Evolutionary conservation across 371 early-diverging fungal species (phyloP), one percentile per base, ranked within the genome.

Genomic region (Syncephalastrum sp.): DNA sequence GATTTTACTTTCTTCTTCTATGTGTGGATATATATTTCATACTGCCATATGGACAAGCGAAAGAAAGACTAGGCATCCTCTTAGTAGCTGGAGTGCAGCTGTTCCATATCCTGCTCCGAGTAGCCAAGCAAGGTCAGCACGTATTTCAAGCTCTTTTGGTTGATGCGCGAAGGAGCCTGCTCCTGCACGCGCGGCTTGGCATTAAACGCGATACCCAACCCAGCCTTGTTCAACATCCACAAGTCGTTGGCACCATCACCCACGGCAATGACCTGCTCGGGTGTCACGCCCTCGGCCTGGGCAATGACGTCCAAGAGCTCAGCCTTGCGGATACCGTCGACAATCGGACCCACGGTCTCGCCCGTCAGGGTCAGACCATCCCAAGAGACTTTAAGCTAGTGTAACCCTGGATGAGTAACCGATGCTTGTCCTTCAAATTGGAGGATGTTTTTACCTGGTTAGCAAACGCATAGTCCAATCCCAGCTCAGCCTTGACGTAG

Each of bases 221-320:
- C 95, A 46, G 99, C 95, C 65, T 89, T 91, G 46, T 86, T 91
- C 50, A 99, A 70, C 99, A 99, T 99, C 74, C 87, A 84, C 56
- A 99, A 72, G 74, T 99, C 99, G 69, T 99, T 99, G 25, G 99
- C 99, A 43, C 99, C 99, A 73, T 99, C 99, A 27, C 99, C 99
- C 1, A 99, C 95, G 7, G 98, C 97, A 62, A 99, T 88, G 13
- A 98, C 94, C 80, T 93, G 96, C 50, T 94, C 91, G 21, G 73
- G 71, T 1, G 86, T 78, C 14, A 96, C 87, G 6, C 85, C 83
- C 64, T 96, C 95, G 3, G 94, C 90, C 62, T 96, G 96, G 1
- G 97, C 93, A 75, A 97, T 91, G 8, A 93, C 95, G 57, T 92
- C 89, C 54, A 98, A 72, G 55, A 98, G 68, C 72, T 97, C 96